Evolutionary conservation across 2,329 filamentous ascomycete genomes (phyloP).

Genomic region (Botryosphaeria dothidea): DNA sequence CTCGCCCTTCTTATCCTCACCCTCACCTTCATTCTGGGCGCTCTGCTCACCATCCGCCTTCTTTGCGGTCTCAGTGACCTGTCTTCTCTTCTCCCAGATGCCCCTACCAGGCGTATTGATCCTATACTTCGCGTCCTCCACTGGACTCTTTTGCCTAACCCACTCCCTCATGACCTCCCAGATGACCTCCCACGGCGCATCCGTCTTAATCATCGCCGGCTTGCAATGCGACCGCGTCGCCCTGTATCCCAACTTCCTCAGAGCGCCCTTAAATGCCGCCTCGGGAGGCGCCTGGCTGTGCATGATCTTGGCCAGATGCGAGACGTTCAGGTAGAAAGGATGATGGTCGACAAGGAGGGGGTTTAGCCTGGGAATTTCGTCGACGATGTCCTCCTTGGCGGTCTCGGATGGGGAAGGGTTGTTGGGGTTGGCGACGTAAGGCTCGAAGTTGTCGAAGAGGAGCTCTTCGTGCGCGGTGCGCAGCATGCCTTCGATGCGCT

Average conservation of each 20-base stretch:
- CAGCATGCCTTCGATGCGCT: constrained; percentile 88
- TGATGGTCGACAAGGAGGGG: constrained; percentile 46
- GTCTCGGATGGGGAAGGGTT: constrained; percentile 34
- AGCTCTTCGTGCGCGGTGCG: constrained; percentile 81
- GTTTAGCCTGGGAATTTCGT: constrained; percentile 28
- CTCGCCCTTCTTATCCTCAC: no score
- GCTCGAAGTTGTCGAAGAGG: constrained; percentile 30
- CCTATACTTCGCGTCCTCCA: constrained; percentile 72
- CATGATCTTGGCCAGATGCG: constrained; percentile 71
- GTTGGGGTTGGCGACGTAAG: constrained; percentile 22
- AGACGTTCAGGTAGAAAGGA: constrained; percentile 86
- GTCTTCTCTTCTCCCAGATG: constrained; percentile 55
- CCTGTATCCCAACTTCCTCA: constrained; percentile 77
- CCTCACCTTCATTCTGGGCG: no score
- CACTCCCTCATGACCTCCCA: constrained; percentile 96
- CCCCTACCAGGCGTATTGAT: constrained; percentile 70
- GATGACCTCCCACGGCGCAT: constrained; percentile 85
- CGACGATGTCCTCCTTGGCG: not conserved
- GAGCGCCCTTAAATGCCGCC: constrained; percentile 75
- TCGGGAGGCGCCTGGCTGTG: constrained; percentile 81
- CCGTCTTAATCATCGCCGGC: constrained; percentile 86
- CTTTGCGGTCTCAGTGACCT: constrained; percentile 35
- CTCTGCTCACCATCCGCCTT: constrained; percentile 29
- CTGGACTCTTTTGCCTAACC: constrained; percentile 75
- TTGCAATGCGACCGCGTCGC: constrained; percentile 87